A percentile compares a stretch with the other conserved stretches of the same genome.
Evolutionary conservation across 306 rosid species (phyloP).

Genomic region (Fagus crenata): DNA sequence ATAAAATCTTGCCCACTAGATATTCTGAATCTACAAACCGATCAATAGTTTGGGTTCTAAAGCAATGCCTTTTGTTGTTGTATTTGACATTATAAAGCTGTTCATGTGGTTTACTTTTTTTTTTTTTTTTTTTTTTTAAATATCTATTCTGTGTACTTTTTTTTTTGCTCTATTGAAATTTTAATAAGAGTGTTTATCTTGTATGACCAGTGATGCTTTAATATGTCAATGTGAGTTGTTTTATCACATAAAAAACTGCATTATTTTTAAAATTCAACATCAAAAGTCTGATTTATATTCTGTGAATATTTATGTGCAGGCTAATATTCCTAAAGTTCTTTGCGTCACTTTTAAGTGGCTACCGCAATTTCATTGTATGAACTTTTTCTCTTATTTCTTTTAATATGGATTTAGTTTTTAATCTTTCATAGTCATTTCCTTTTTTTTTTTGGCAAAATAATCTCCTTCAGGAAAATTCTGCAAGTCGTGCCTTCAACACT

Average conservation of each 20-base stretch:
- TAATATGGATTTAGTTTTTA: conserved; percentile 23
- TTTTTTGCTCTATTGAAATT: background rate
- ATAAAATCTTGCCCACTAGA: background rate
- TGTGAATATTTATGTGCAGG: conserved; percentile 55
- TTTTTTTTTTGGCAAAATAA: conserved; percentile 19
- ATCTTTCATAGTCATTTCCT: conserved; percentile 18
- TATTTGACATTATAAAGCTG: background rate
- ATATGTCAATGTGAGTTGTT: background rate
- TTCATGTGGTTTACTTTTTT: background rate
- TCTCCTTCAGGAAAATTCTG: conserved; percentile 66
- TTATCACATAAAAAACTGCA: conserved; percentile 14
- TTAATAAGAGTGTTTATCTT: background rate
- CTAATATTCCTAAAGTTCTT: conserved; percentile 89
- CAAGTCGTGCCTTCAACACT: conserved; percentile 71
- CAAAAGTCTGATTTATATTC: conserved; percentile 24
- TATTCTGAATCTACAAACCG: background rate
- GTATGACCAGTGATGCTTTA: background rate
- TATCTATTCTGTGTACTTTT: background rate
- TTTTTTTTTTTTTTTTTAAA: background rate
- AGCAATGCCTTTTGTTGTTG: background rate
- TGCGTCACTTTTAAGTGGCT: conserved; percentile 92
- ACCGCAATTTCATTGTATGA: conserved; percentile 92
- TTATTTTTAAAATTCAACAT: conserved; percentile 11
- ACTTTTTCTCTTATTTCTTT: conserved; percentile 27
- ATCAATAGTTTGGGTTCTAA: background rate